A percentile compares a stretch with the other conserved stretches of the same genome.
Evolutionary conservation across 1,284 basidiomycete species (phyloP).

Genomic region (Puccinia hordei): DNA sequence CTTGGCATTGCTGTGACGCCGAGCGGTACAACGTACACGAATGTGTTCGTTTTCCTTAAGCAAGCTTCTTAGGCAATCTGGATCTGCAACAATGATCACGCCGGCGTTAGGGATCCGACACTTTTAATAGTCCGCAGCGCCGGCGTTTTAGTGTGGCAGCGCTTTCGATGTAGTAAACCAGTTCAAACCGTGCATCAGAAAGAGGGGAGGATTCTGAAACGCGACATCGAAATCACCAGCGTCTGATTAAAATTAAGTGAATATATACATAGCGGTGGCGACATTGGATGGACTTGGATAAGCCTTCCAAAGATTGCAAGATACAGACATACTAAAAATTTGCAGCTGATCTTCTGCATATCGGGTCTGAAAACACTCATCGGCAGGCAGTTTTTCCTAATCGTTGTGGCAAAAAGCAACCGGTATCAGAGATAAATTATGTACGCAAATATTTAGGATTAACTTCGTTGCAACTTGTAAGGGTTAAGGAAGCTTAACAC

Average conservation of each 20-base stretch:
- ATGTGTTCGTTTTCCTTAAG: too few relatives aligned
- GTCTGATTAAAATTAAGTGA: too few relatives aligned
- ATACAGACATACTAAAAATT: neutral
- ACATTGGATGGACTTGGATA: neutral
- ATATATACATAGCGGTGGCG: too few relatives aligned
- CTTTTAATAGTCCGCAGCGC: neutral
- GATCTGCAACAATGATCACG: conserved; percentile 8
- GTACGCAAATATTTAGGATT: too few relatives aligned
- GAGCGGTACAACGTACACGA: neutral
- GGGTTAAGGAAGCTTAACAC: neutral
- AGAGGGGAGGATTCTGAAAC: conserved; percentile 9
- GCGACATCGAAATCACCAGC: neutral
- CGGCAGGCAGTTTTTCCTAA: neutral
- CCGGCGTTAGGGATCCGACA: conserved; percentile 6
- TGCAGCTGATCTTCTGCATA: neutral
- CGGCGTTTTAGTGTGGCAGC: neutral
- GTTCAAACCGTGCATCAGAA: conserved; percentile 10
- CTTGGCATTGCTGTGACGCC: neutral
- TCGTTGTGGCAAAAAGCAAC: neutral
- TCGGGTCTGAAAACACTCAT: too few relatives aligned
- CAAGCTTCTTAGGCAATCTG: neutral
- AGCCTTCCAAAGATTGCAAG: neutral
- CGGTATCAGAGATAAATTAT: neutral
- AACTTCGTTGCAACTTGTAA: neutral
- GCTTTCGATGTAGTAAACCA: neutral